Conservation (phyloP, 1,284 basidiomycete genomes). For the Ceratobasidium theobromae region DNA sequence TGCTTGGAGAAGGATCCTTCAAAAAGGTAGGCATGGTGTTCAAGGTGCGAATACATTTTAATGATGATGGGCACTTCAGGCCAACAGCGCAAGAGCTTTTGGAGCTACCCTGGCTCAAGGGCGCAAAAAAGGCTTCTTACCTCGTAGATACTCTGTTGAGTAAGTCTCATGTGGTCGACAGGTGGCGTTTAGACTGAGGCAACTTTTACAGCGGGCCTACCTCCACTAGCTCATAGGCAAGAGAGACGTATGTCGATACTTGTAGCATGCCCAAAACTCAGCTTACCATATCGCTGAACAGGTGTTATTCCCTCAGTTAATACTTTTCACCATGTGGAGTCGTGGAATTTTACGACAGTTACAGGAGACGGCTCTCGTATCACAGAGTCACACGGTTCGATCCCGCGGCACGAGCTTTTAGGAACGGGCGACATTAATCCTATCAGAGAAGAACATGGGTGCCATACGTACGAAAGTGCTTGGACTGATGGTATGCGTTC, state of each 20-base stretch:
- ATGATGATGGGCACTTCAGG: slow-evolving; percentile 43
- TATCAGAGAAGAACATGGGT: background rate
- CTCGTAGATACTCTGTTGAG: slow-evolving; percentile 74
- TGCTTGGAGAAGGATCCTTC: slow-evolving; percentile 82
- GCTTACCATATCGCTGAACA: background rate
- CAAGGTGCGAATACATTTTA: background rate
- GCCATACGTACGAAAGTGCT: slow-evolving; percentile 8
- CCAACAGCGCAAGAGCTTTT: slow-evolving; percentile 79
- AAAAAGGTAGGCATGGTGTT: slow-evolving; percentile 51
- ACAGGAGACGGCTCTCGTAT: background rate
- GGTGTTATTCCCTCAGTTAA: slow-evolving; percentile 13
- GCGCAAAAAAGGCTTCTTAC: slow-evolving; percentile 71
- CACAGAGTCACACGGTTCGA: slow-evolving; percentile 1
- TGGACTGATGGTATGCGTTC: slow-evolving; percentile 1
- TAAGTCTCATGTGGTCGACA: slow-evolving; percentile 41
- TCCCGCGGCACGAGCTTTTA: slow-evolving; percentile 11
- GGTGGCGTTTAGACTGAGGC: slow-evolving; percentile 1
- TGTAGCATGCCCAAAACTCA: background rate
- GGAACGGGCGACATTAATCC: slow-evolving; percentile 21
- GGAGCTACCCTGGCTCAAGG: slow-evolving; percentile 75
- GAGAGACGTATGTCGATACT: slow-evolving; percentile 51
- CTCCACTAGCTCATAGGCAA: slow-evolving; percentile 68
- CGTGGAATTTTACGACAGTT: slow-evolving; percentile 19
- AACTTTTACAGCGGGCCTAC: slow-evolving; percentile 53
- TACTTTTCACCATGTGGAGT: slow-evolving; percentile 19